A percentile compares a stretch with the other conserved stretches of the same genome.
Evolutionary conservation across 2,329 filamentous ascomycete genomes (phyloP).

Genomic region (Bisporella sp.): DNA sequence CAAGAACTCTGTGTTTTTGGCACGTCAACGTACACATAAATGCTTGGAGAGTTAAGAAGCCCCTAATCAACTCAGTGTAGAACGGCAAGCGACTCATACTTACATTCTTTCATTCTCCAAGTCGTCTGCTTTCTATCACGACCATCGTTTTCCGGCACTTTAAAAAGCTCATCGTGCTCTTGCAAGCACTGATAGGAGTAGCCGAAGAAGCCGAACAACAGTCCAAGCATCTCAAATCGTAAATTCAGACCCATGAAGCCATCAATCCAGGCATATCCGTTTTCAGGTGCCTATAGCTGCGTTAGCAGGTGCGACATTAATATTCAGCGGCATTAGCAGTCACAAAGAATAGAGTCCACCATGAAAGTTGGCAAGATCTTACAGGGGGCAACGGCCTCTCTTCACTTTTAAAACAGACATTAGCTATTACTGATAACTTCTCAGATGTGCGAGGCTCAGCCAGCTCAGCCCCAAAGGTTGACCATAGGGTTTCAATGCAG

Average conservation of each 20-base stretch:
- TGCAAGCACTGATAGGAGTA: constrained; percentile 17
- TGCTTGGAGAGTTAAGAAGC: neutral
- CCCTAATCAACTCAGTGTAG: constrained; percentile 17
- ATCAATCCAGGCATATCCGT: constrained; percentile 22
- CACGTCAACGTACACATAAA: no score
- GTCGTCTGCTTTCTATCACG: constrained; percentile 20
- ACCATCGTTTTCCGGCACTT: constrained; percentile 14
- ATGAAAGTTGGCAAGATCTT: no score
- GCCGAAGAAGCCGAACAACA: constrained; percentile 23
- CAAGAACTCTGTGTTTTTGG: no score
- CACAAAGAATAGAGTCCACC: no score
- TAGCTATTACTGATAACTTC: constrained; percentile 13
- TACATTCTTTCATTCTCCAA: constrained; percentile 25
- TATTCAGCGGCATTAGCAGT: no score
- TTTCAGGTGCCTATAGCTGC: constrained; percentile 11
- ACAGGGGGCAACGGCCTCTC: constrained; percentile 15
- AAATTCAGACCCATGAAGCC: constrained; percentile 23
- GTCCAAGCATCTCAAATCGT: constrained; percentile 23
- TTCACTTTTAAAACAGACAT: constrained; percentile 21
- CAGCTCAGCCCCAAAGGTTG: constrained; percentile 15
- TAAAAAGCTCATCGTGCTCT: constrained; percentile 22
- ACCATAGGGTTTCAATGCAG: constrained; percentile 14
- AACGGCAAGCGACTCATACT: constrained; percentile 6
- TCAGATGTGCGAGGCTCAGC: constrained; percentile 13
- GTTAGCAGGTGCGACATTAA: no score